phyloP scores from a whole-genome alignment of 495 filamentous ascomycete genomes.

The Sabuloglossum arenarium region DNA sequence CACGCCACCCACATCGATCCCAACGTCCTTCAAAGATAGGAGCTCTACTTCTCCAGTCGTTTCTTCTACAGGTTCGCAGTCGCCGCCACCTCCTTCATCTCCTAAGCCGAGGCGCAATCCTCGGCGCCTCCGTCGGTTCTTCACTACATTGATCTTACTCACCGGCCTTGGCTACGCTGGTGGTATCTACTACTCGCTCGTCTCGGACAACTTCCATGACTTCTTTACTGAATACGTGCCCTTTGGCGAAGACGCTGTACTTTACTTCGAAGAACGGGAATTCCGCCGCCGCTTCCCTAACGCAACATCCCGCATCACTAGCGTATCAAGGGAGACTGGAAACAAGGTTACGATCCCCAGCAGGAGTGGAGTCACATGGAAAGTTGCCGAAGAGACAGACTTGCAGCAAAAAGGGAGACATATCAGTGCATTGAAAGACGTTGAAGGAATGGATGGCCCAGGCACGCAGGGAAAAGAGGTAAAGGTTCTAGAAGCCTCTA shows the following conservation, averaged over 20 bases:
- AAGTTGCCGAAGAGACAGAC: conserved; percentile 37
- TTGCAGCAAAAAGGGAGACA: conserved; percentile 25
- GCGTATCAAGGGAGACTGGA: conserved; percentile 32
- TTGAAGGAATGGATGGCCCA: conserved; percentile 8
- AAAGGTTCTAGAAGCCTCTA: conserved; percentile 15
- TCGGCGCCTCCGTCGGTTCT: conserved; percentile 55
- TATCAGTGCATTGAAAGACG: conserved; percentile 21
- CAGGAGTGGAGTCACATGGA: conserved; percentile 71
- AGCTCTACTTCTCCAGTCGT: neutral
- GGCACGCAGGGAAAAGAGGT: conserved; percentile 10
- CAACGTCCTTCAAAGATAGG: conserved; percentile 12
- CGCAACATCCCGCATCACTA: conserved; percentile 30
- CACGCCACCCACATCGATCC: conserved; percentile 18
- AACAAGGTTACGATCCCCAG: conserved; percentile 65
- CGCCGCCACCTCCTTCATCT: conserved; percentile 18
- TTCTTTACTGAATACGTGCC: conserved; percentile 97
- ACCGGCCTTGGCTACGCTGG: conserved; percentile 62
- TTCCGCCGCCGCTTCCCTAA: conserved; percentile 82
- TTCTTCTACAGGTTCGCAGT: conserved; percentile 10
- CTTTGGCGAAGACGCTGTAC: conserved; percentile 80
- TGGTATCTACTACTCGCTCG: conserved; percentile 74
- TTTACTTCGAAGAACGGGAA: conserved; percentile 94
- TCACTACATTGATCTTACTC: conserved; percentile 51
- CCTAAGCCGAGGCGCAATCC: conserved; percentile 33
- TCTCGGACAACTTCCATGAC: conserved; percentile 95